A percentile compares a stretch with the other conserved stretches of the same genome.
phyloP scores from a whole-genome alignment of 331 rosid species.

The Telfairia occidentalis region DNA sequence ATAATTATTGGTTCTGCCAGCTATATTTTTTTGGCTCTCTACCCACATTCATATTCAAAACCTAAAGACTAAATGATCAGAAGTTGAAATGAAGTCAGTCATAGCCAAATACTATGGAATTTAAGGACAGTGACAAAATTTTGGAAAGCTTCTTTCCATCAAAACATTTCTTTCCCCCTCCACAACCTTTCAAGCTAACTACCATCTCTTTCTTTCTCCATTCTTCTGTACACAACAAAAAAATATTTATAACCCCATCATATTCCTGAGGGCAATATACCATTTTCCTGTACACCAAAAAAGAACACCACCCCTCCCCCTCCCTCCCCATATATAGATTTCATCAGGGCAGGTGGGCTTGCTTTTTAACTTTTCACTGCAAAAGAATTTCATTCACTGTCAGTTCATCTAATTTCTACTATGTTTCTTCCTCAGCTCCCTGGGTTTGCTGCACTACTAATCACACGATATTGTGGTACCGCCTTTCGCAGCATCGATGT shows the following conservation, averaged over 20 bases:
- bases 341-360: conserved; percentile 2
- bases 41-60: not conserved
- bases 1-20: not conserved
- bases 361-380: not conserved
- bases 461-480: conserved; percentile 30
- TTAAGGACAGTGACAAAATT: not conserved
- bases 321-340: conserved; percentile 9
- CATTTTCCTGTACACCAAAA: conserved; percentile 46
- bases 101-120: not conserved
- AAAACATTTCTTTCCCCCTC: conserved; percentile 22
- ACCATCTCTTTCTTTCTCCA: conserved; percentile 15
- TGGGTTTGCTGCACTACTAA: not conserved
- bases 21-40: not conserved
- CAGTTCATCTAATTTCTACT: not conserved
- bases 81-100: not conserved
- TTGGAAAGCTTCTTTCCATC: conserved; percentile 9
- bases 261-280: conserved; percentile 13
- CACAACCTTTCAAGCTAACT: conserved; percentile 15
- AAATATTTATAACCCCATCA: conserved; percentile 14
- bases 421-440: not conserved
- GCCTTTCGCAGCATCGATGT: conserved; percentile 53
- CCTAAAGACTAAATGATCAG: not conserved
- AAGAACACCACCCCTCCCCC: not conserved
- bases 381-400: conserved; percentile 4
- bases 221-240: conserved; percentile 28